Evolutionary conservation across 768 basidiomycete species (phyloP), one percentile per base, ranked within the genome.

Genomic region (Cantharellus cinnabarinus): DNA sequence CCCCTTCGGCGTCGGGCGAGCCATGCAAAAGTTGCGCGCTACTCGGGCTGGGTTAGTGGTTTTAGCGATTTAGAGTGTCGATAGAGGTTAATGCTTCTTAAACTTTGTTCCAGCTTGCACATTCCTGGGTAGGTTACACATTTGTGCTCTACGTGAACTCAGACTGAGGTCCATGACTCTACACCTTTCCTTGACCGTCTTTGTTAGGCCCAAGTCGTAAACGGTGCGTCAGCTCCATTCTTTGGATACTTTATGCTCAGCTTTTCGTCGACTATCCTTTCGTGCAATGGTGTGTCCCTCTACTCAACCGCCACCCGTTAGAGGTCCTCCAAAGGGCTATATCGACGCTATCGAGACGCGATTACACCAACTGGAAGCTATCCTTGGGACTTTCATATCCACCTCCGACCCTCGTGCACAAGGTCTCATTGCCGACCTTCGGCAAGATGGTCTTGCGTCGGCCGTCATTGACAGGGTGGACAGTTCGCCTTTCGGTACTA

Each of bases 291-390:
- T 29, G 20, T 29, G 20, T 29, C 20, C 20, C 67, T 82, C 34
- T 14, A 10, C 37, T 10, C 7, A 40, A 39, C 15, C 38, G 40
- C 42, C 14, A 29, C 50, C 10, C 40, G 29, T 20, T 42, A 63
- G 89, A 63, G 89, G 89, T 2, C 85, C 85, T 2, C 85, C 87
- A n/a, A 89, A 88, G 67, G 89, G 89, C 1, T 94, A 94, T 73
- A 91, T 94, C 66, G 89, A 93, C 66, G 89, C 89, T 38, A 89
- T 94, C 64, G 89, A 94, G 70, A 85, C 85, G 10, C 79, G 88
- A 10, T 72, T 94, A 3, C 90, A 94, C 64, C 87, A 93, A 66
- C 87, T 89, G 15, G 89, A 94, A 68, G 89, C 89, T 0, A 74
- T 94, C 48, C 74, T 94, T 38, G 90, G 89, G 57, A 83, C 89